Percentiles rank a stretch among this genome's conserved stretches.
Evolutionary conservation across 1,284 basidiomycete species (phyloP).

Genomic region (Rhodotorula sp.): DNA sequence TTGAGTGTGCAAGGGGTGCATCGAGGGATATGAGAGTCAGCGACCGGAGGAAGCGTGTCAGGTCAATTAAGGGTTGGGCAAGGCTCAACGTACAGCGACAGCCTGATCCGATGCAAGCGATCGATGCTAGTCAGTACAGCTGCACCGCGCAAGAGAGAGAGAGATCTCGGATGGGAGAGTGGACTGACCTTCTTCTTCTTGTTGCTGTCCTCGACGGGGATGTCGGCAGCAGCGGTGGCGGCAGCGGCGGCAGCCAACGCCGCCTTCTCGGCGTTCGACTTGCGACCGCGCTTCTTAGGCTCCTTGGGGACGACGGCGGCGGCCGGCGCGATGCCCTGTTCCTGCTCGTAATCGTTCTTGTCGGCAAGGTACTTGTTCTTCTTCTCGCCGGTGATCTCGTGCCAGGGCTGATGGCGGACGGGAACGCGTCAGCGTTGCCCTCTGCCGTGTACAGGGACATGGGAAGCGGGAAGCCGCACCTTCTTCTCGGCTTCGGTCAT

Average conservation of each 20-base stretch:
- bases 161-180: neutral
- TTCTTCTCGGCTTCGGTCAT: conserved; percentile 69
- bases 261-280: conserved; percentile 25
- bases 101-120: neutral
- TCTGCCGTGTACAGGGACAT: neutral
- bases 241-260: conserved; percentile 7
- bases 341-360: conserved; percentile 34
- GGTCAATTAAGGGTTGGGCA: too few species aligned
- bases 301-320: conserved; percentile 11
- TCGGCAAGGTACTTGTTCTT: conserved; percentile 20
- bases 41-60: neutral
- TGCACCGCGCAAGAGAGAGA: neutral
- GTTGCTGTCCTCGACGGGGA: conserved; percentile 23
- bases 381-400: conserved; percentile 31
- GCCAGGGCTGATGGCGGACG: conserved; percentile 22
- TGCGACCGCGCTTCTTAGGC: conserved; percentile 40
- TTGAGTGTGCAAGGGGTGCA: neutral
- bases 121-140: too few species aligned
- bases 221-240: conserved; percentile 19
- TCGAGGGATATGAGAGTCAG: neutral
- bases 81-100: neutral
- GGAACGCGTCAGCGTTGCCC: neutral
- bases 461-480: conserved; percentile 53
- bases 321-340: neutral
- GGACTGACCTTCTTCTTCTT: conserved; percentile 25